phyloP scores from a whole-genome alignment of 2,329 filamentous ascomycete species.

The Ramichloridium luteum region DNA sequence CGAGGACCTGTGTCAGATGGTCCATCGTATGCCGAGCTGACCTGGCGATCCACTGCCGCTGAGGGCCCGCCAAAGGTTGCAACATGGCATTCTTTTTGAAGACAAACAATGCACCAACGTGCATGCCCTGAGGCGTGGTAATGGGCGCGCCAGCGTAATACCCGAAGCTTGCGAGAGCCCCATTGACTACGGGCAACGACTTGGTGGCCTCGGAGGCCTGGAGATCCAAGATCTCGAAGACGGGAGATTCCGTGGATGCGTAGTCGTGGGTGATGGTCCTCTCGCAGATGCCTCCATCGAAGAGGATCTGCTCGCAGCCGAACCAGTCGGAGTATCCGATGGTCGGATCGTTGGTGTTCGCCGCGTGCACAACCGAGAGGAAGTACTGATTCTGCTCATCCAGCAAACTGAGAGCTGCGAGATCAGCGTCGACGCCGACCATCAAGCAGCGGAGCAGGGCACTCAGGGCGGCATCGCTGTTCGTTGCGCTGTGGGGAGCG shows the following conservation, averaged over 20 bases:
- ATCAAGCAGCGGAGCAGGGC: constrained; percentile 4
- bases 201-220: constrained; percentile 1
- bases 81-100: constrained; percentile 2
- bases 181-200: constrained; percentile 4
- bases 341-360: background rate
- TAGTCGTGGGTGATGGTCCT: constrained; percentile 3
- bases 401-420: constrained; percentile 4
- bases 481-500: background rate
- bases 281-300: constrained; percentile 4
- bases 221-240: constrained; percentile 5
- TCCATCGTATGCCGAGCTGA: background rate
- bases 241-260: background rate
- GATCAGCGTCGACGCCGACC: constrained; percentile 2
- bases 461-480: constrained; percentile 1
- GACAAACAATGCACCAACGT: constrained; percentile 27
- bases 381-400: constrained; percentile 6
- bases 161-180: constrained; percentile 22
- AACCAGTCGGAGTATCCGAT: constrained; percentile 3
- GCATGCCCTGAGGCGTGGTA: constrained; percentile 41
- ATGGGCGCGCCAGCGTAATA: constrained; percentile 46
- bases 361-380: constrained; percentile 2
- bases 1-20: constrained; percentile 1
- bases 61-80: constrained; percentile 1
- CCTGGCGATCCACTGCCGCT: background rate
- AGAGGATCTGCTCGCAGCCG: constrained; percentile 4